Percentiles rank a stretch among this genome's conserved stretches.
Conservation (phyloP, 371 early-diverging fungal genomes). For the Cokeromyces recurvatus region DNA sequence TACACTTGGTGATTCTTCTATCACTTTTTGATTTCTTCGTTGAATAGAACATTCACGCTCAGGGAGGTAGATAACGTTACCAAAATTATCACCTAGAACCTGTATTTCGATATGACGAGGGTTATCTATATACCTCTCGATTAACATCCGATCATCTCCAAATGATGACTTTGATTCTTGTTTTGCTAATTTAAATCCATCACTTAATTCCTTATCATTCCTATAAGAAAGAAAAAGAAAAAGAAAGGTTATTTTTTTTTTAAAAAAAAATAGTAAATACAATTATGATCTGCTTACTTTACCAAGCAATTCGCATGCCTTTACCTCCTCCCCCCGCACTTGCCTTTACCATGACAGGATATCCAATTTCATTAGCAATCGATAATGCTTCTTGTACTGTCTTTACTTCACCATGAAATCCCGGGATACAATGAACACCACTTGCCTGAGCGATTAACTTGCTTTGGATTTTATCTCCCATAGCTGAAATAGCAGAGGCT, state of each 20-base stretch:
- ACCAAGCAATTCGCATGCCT: slow-evolving; percentile 76
- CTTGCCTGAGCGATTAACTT: slow-evolving; percentile 68
- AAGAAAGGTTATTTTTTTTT: background rate
- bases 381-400: slow-evolving; percentile 33
- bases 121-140: slow-evolving; percentile 88
- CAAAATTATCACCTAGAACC: slow-evolving; percentile 72
- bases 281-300: slow-evolving; percentile 3
- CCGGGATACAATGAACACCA: slow-evolving; percentile 62
- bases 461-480: slow-evolving; percentile 89
- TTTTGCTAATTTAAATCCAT: slow-evolving; percentile 76
- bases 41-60: slow-evolving; percentile 93
- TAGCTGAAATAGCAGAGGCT: slow-evolving; percentile 75
- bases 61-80: slow-evolving; percentile 77
- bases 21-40: slow-evolving; percentile 86
- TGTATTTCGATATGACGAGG: slow-evolving; percentile 88
- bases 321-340: slow-evolving; percentile 90
- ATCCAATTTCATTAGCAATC: slow-evolving; percentile 57
- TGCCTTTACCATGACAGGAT: slow-evolving; percentile 84
- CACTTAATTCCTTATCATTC: slow-evolving; percentile 64
- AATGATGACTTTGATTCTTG: slow-evolving; percentile 81
- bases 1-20: slow-evolving; percentile 76
- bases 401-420: slow-evolving; percentile 60
- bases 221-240: slow-evolving; percentile 14
- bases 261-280: background rate
- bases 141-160: slow-evolving; percentile 81